These are phyloP conservation scores for Dalbergia oliveri DNA, from an alignment of 306 rosid species.

Conservation along the genomic window DNA sequence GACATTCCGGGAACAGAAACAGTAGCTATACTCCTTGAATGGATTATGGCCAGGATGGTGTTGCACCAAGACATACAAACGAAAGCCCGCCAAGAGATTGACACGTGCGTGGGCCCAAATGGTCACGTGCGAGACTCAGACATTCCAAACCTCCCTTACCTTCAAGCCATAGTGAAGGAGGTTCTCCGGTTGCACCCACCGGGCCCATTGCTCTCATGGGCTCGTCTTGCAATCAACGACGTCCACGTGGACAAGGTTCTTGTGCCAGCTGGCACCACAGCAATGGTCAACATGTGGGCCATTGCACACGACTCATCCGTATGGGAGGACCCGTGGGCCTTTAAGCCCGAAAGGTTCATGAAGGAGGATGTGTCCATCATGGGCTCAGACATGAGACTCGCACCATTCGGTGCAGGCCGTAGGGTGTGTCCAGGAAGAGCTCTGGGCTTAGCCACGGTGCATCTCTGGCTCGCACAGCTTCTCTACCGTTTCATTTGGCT, in stretches of 20 bases:
- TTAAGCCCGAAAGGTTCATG: conserved; percentile 69
- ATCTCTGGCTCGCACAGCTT: conserved; percentile 75
- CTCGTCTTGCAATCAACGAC: conserved; percentile 72
- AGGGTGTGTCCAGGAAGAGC: conserved; percentile 76
- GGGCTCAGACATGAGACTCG: conserved; percentile 71
- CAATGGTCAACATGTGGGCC: conserved; percentile 92
- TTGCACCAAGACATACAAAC: conserved; percentile 73
- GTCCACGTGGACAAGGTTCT: conserved; percentile 66
- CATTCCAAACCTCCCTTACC: conserved; percentile 65
- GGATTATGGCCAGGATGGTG: conserved; percentile 78
- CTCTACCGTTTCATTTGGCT: conserved; percentile 66
- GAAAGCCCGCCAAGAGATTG: conserved; percentile 64
- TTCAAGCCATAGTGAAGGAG: conserved; percentile 79
- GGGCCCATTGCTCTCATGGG: conserved; percentile 84
- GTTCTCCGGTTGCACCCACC: conserved; percentile 82
- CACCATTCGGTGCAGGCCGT: conserved; percentile 77
- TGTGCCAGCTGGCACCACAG: conserved; percentile 82
- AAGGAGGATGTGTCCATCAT: conserved; percentile 66
- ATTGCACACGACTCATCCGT: conserved; percentile 67
- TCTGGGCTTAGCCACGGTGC: conserved; percentile 71
- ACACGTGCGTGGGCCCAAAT: conserved; percentile 49
- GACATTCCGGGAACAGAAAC: conserved; percentile 83
- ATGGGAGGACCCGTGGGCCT: conserved; percentile 74
- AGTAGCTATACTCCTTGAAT: conserved; percentile 69
- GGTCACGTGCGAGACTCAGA: conserved; percentile 68